phyloP scores from a whole-genome alignment of 1,284 basidiomycete genomes.

The Abortiporus biennis region DNA sequence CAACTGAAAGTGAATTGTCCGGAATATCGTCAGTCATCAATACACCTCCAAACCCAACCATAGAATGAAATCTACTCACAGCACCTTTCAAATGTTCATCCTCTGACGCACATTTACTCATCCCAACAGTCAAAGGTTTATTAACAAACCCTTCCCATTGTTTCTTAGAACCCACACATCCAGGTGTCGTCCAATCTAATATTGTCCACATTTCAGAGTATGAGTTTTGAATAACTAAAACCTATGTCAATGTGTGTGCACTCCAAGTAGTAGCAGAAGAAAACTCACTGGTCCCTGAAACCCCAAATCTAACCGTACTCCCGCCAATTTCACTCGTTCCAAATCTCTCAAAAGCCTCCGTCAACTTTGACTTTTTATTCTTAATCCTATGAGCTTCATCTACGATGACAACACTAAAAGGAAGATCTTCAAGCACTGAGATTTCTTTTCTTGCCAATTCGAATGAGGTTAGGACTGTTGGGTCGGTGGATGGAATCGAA shows the following conservation, averaged over 20 bases:
- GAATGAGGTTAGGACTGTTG: constrained; percentile 66
- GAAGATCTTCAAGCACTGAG: constrained; percentile 52
- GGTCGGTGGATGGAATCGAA: neutral
- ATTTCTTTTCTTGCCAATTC: constrained; percentile 67
- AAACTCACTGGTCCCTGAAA: constrained; percentile 54
- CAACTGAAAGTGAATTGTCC: constrained; percentile 26
- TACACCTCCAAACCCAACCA: neutral
- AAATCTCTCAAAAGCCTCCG: constrained; percentile 60
- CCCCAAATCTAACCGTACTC: constrained; percentile 63
- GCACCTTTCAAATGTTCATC: constrained; percentile 54
- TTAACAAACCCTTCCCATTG: constrained; percentile 70
- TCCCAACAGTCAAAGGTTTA: constrained; percentile 61
- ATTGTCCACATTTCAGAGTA: constrained; percentile 83
- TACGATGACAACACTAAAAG: constrained; percentile 68
- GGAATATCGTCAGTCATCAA: too few species aligned
- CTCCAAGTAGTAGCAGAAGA: neutral
- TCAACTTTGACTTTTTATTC: constrained; percentile 59
- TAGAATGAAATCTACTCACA: constrained; percentile 35
- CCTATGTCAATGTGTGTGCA: constrained; percentile 30
- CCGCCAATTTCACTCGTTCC: too few species aligned
- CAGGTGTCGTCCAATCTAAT: constrained; percentile 77
- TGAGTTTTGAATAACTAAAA: constrained; percentile 81
- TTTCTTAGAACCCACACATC: constrained; percentile 51
- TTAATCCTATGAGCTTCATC: constrained; percentile 85
- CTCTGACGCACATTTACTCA: constrained; percentile 57